Percentiles rank a stretch among this genome's conserved stretches.
These are phyloP conservation scores for Phaeosphaeria sp. DNA, from an alignment of 2,329 filamentous ascomycete genomes.

Conservation along the genomic window DNA sequence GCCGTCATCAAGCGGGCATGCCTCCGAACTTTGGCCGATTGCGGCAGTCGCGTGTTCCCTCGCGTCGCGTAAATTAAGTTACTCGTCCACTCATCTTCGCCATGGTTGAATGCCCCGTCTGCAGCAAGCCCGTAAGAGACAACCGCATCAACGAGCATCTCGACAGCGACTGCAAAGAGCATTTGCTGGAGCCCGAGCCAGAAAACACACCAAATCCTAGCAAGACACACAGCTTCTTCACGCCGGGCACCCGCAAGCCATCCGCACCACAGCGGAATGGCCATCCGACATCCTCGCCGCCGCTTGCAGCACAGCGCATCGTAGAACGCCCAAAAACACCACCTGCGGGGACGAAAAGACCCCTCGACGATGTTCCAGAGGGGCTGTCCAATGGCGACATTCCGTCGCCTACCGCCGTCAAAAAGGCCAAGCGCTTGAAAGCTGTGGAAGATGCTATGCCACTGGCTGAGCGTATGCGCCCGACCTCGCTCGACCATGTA, in stretches of 20 bases:
- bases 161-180: slow-evolving; percentile 78
- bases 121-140: slow-evolving; percentile 73
- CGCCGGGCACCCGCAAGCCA: slow-evolving; percentile 55
- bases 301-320: slow-evolving; percentile 16
- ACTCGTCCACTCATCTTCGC: slow-evolving; percentile 14
- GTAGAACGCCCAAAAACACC: slow-evolving; percentile 33
- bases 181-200: slow-evolving; percentile 62
- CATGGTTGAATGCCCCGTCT: slow-evolving; percentile 81
- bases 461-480: slow-evolving; percentile 92
- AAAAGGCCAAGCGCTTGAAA: slow-evolving; percentile 63
- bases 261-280: slow-evolving; percentile 27
- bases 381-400: slow-evolving; percentile 23
- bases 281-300: slow-evolving; percentile 26
- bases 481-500: slow-evolving; percentile 81
- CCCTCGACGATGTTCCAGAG: slow-evolving; percentile 27
- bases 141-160: slow-evolving; percentile 87
- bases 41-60: slow-evolving; percentile 21
- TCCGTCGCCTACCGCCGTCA: slow-evolving; percentile 53
- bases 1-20: slow-evolving; percentile 39
- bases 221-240: slow-evolving; percentile 60
- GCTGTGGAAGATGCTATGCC: slow-evolving; percentile 75
- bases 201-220: slow-evolving; percentile 39
- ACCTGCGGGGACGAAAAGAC: slow-evolving; percentile 33
- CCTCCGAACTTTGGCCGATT: slow-evolving; percentile 22
- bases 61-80: slow-evolving; percentile 20